Percentiles rank a stretch among this genome's conserved stretches.
phyloP scores from a whole-genome alignment of 139 green algal genomes.

The Coelastrella sp. region DNA sequence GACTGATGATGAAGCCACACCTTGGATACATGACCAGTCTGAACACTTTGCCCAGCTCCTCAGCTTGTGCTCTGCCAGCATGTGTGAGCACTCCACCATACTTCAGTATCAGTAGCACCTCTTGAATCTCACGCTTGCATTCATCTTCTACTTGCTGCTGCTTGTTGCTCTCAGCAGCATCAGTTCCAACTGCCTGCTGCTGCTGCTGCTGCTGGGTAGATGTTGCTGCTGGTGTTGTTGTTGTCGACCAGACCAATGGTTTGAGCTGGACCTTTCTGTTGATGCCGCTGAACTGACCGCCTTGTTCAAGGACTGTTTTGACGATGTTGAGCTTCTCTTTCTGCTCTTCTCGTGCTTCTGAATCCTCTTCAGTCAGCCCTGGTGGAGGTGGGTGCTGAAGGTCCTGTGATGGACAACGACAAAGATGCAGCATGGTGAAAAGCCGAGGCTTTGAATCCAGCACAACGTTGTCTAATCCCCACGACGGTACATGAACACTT shows the following conservation, averaged over 20 bases:
- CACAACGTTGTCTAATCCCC: no score
- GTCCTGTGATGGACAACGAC: neutral
- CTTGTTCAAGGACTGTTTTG: slow-evolving; percentile 79
- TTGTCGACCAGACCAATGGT: slow-evolving; percentile 69
- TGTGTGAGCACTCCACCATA: slow-evolving; percentile 82
- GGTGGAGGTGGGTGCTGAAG: slow-evolving; percentile 3
- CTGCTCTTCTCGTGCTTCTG: slow-evolving; percentile 71
- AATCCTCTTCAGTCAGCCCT: slow-evolving; percentile 12
- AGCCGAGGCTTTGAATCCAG: neutral
- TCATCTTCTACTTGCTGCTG: neutral
- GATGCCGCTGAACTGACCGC: slow-evolving; percentile 90
- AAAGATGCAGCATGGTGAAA: neutral
- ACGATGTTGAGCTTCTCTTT: slow-evolving; percentile 90
- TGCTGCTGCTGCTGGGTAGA: neutral
- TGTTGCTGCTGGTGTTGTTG: slow-evolving; percentile 12
- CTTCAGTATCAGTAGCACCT: slow-evolving; percentile 66
- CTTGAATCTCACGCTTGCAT: slow-evolving; percentile 29
- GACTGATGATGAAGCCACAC: slow-evolving; percentile 33
- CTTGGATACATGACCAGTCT: slow-evolving; percentile 97
- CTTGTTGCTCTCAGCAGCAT: neutral
- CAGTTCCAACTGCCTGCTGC: slow-evolving; percentile 20
- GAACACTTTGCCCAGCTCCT: slow-evolving; percentile 92
- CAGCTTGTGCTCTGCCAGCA: slow-evolving; percentile 87
- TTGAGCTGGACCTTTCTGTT: slow-evolving; percentile 99
- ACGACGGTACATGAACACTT: no score